Evolutionary conservation across 1,139 yeast genomes (phyloP).

Genomic region (Taiozyma sp.): DNA sequence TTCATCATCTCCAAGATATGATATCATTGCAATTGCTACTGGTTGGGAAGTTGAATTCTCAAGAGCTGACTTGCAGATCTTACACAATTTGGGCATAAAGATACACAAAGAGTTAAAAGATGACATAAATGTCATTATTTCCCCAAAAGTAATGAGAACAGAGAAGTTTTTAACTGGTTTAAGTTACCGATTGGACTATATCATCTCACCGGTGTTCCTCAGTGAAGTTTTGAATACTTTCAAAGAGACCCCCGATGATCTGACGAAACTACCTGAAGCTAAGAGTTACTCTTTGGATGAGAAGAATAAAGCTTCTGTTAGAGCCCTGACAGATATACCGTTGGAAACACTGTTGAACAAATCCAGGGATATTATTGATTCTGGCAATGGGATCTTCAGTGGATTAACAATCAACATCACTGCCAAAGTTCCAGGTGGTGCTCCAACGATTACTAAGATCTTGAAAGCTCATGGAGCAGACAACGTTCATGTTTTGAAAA

Average conservation of each 20-base stretch:
- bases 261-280: slow-evolving; percentile 26
- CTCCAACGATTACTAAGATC: slow-evolving; percentile 53
- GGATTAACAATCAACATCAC: slow-evolving; percentile 51
- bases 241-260: slow-evolving; percentile 25
- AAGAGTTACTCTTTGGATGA: slow-evolving; percentile 29
- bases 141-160: slow-evolving; percentile 77
- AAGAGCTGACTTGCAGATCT: slow-evolving; percentile 31
- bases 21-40: slow-evolving; percentile 49
- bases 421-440: slow-evolving; percentile 63
- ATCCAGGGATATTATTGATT: slow-evolving; percentile 27
- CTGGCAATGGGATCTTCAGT: slow-evolving; percentile 38
- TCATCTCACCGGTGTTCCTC: slow-evolving; percentile 28
- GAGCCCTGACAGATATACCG: slow-evolving; percentile 23
- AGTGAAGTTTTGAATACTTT: slow-evolving; percentile 34
- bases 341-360: slow-evolving; percentile 23
- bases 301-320: slow-evolving; percentile 26
- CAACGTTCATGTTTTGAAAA: slow-evolving; percentile 34
- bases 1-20: slow-evolving; percentile 19
- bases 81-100: slow-evolving; percentile 34
- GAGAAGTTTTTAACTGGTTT: slow-evolving; percentile 62
- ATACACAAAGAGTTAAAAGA: slow-evolving; percentile 39
- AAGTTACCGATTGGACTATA: slow-evolving; percentile 27
- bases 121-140: slow-evolving; percentile 49
- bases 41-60: slow-evolving; percentile 52
- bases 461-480: slow-evolving; percentile 60